phyloP scores from a whole-genome alignment of 1,139 yeast species.

The Kluyveromyces sp. region DNA sequence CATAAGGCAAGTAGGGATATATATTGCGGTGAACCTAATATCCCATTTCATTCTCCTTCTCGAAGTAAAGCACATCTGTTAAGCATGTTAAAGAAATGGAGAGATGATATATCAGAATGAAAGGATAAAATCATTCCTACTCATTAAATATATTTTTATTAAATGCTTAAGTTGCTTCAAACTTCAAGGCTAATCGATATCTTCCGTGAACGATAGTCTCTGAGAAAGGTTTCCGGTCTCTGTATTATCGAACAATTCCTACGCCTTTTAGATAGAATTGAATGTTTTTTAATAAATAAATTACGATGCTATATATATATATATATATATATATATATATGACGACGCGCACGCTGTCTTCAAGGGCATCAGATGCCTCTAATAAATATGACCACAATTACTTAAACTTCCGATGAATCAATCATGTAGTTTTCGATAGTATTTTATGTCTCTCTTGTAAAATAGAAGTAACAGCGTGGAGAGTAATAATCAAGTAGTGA shows the following conservation, averaged over 20 bases:
- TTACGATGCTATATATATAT: neutral
- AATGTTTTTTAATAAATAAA: constrained; percentile 1
- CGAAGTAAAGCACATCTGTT: constrained; percentile 3
- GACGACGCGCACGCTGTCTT: no score
- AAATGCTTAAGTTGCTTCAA: neutral
- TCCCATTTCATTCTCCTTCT: constrained; percentile 7
- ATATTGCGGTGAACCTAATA: constrained; percentile 18
- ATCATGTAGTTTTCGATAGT: neutral
- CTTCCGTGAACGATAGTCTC: no score
- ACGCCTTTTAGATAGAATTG: neutral
- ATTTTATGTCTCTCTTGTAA: no score
- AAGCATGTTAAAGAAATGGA: neutral
- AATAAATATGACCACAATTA: no score
- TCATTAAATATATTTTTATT: neutral
- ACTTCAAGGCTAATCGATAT: neutral
- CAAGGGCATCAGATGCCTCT: no score
- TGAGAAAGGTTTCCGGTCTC: no score
- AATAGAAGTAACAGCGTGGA: neutral
- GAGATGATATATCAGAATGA: neutral
- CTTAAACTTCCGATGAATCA: neutral
- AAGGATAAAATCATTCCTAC: no score
- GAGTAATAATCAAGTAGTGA: no score
- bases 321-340: no score
- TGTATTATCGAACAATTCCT: neutral
- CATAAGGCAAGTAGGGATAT: constrained; percentile 24